Evolutionary conservation across 139 green algal species (phyloP).

Genomic region (Tetradesmus obliquus): DNA sequence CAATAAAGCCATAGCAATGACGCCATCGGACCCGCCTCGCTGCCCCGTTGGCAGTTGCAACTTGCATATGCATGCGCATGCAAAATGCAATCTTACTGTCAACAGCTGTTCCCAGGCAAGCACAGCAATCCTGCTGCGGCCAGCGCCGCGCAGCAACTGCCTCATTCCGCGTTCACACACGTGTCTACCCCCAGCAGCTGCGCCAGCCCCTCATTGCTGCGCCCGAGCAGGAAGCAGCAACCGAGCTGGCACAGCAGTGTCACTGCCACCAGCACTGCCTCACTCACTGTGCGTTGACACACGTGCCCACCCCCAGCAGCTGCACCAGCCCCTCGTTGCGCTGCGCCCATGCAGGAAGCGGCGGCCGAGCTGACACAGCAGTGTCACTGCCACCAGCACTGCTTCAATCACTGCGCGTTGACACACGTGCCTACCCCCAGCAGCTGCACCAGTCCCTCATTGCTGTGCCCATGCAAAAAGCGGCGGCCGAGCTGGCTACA

Average conservation of each 20-base stretch:
- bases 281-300: not conserved
- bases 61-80: no score
- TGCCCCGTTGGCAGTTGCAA: no score
- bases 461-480: conserved; percentile 66
- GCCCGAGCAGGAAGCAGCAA: not conserved
- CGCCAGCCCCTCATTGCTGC: not conserved
- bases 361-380: no score
- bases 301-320: conserved; percentile 18
- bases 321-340: no score
- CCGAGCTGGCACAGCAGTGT: no score
- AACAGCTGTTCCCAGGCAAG: no score
- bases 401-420: not conserved
- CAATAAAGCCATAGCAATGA: no score
- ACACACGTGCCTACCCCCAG: conserved; percentile 11
- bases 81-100: no score
- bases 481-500: conserved; percentile 55
- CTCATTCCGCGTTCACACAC: not conserved
- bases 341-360: no score
- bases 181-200: conserved; percentile 18
- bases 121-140: no score
- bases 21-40: no score
- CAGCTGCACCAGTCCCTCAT: conserved; percentile 44
- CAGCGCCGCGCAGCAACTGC: not conserved
- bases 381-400: not conserved
- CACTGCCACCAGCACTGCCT: no score